Base-by-base conservation (phyloP, 2,329 filamentous ascomycete species). In the Colletotrichum musae region DNA sequence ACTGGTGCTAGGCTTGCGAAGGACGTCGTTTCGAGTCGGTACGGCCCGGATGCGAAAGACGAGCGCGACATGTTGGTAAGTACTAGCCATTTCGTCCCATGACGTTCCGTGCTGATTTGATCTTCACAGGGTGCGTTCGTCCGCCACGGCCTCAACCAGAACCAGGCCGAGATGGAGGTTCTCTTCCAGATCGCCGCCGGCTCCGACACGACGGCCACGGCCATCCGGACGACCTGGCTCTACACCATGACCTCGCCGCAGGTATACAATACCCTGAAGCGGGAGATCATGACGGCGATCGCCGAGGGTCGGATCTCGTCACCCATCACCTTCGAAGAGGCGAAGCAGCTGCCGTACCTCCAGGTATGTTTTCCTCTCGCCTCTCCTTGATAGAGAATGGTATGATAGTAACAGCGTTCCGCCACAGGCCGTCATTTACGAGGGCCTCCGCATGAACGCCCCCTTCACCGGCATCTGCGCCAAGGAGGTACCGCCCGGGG, bases 121-220 rank as follows among this genome's bases (percentile, higher is more conserved):
- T 2, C 32, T 10, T 36, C 3, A 10, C 1, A 70, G 68, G 68
- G 68, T 5, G 65, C 70, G 6, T 88, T 88, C 72, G 80, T 87
- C 65, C 80, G 80, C 15, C 81, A 85, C 69, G 73, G 74, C 2
- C 77, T 85, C 64, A 54, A 43, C 0, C 64, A 64, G 13, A 45
- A 13, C 0, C 56, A 70, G 15, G 59, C 63, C 7, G 76, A 81
- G 13, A 82, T 85, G 63, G 77, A 76, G 32, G 65, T 76, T 1
- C 70, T 73, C 1, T 71, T 76, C 48, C 75, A 78, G 59, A 76
- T 76, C 57, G 62, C 68, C 28, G 77, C 71, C 48, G 77, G 73
- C 21, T 85, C 85, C 2, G 87, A 89, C 71, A 88, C 86, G 6
- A 87, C 86, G 0, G 84, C 87, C 0, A 85, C 82, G 1, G 81